Evolutionary conservation across 164 flowering plant genomes (phyloP), one percentile per base, ranked within the genome.

Genomic region (Echeveria elegans): DNA sequence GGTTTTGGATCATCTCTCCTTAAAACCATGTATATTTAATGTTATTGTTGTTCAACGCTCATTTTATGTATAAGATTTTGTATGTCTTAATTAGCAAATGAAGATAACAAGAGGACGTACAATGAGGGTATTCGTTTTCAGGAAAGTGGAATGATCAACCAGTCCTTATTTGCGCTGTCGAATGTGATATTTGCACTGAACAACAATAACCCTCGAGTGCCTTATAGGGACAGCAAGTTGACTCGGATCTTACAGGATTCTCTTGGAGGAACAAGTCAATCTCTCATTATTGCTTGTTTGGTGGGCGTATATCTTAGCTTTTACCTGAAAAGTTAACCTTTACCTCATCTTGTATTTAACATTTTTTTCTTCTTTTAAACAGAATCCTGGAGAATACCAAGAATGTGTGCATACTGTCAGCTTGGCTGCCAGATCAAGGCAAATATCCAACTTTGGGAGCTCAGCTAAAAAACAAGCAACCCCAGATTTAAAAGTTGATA

Each of bases 181-280:
- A 89, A 94, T 74, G 99, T 94, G 69, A 91, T 94, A 38, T 85
- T 80, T 79, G 99, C 99, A 19, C 80, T 95, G 47, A 95, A 94
- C 66, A 88, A 88, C 74, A 86, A 85, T 72, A 74, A 73, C 63
- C 72, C 85, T 0, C 77, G 94, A 66, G 82, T 92, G 16, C 97
- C 97, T 3, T 92, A 92, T 66, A 71, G 99, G 68, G 97, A 95
- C 50, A 92, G 91, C 86, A 95, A 95, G 74, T 69, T 95, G 85
- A 95, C 97, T 36, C 82, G 99, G 10, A 87, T 95, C 70, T 73
- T 92, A 76, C 97, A 95, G 75, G 99, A 95, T 71, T 95, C 99
- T 45, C 89, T 95, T 58, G 97, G 97, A 64, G 96, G 99, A 66
- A 79, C 76, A 15, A 90, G 97, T 28, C 85, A 72, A 36, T 82